A percentile compares a stretch with the other conserved stretches of the same genome.
Evolutionary conservation across 2,329 filamentous ascomycete species (phyloP).

Genomic region (Venturia pyrina): DNA sequence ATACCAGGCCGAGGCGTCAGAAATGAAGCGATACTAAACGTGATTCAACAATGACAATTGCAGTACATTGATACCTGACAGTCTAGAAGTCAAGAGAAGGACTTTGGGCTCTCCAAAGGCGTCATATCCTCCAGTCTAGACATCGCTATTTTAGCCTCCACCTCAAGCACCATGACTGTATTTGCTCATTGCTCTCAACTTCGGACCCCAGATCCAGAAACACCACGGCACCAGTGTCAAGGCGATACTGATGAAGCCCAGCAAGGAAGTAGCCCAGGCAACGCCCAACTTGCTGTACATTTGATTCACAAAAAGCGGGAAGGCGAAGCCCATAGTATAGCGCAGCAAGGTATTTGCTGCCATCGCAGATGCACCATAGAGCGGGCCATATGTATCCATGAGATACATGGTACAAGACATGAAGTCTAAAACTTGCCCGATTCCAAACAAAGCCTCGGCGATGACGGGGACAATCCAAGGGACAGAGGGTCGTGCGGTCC

Average conservation of each 20-base stretch:
- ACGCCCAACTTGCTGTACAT: constrained; percentile 26
- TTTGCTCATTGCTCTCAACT: constrained; percentile 6
- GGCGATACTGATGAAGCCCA: constrained; percentile 29
- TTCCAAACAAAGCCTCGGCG: constrained; percentile 21
- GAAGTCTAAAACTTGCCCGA: constrained; percentile 24
- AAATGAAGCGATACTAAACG: too few species aligned
- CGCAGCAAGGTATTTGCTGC: constrained; percentile 50
- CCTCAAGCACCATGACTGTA: constrained; percentile 3
- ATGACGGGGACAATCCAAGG: constrained; percentile 30
- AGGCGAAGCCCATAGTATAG: constrained; percentile 46
- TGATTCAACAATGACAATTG: too few species aligned
- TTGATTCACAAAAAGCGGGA: constrained; percentile 52
- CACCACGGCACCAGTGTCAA: constrained; percentile 28
- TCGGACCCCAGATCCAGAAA: constrained; percentile 19
- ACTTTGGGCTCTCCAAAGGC: too few species aligned
- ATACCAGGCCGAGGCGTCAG: too few species aligned
- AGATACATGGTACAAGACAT: constrained; percentile 35
- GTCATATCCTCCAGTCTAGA: too few species aligned
- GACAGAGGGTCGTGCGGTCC: constrained; percentile 24
- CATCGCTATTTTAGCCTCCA: too few species aligned
- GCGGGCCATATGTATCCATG: constrained; percentile 45
- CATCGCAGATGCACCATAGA: constrained; percentile 47
- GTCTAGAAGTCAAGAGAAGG: too few species aligned
- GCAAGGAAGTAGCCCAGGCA: constrained; percentile 30
- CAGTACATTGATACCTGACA: too few species aligned